Evolutionary conservation across 2,329 filamentous ascomycete species (phyloP), one percentile per base, ranked within the genome.

Genomic region (Ilyonectria sp.): DNA sequence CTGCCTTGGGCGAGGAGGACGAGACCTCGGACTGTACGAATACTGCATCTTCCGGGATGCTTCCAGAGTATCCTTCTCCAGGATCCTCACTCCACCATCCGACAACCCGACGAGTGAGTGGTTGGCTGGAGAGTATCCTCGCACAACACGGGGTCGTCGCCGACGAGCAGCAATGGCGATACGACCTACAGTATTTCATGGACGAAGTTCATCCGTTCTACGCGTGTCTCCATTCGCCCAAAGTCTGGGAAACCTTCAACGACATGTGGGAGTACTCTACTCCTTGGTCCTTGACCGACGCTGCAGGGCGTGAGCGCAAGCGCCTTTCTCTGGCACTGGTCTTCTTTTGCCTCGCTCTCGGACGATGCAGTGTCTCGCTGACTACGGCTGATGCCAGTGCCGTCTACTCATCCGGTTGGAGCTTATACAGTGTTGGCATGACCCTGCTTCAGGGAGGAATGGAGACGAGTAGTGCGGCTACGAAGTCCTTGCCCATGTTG

Each of bases 161-260:
- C 2, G 60, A 71, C 13, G 65, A 71, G 31, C 35, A 60, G 11
- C 68, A 71, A 52, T 70, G 56, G 23, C 55, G 68, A 9, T 52
- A 55, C 21, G 33, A 70, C 40, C 23, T 71, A 13, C 68, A 71
- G 40, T 60, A 53, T 15, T 71, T 52, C n/a, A 37, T 71, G 53
- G 69, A 71, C 4, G 69, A 71, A 44, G 54, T 71, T 1, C 69
- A 71, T 15, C 46, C 63, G 1, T 52, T 66, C 29, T 70, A 71
- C 23, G 56, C 68, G 4, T 23, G 64, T 23, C 17, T 70, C 2
- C 68, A 71, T 21, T 62, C 68, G 2, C 65, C 68, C 2, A 53
- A 56, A 19, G 46, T 71, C 3, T 71, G 69, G 68, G 65, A 69
- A 1, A 69, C 26, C 15, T 71, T 71, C 17, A 67, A 67, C 11